Base-by-base conservation (phyloP, 768 basidiomycete genomes). In the Pholiota microspora region DNA sequence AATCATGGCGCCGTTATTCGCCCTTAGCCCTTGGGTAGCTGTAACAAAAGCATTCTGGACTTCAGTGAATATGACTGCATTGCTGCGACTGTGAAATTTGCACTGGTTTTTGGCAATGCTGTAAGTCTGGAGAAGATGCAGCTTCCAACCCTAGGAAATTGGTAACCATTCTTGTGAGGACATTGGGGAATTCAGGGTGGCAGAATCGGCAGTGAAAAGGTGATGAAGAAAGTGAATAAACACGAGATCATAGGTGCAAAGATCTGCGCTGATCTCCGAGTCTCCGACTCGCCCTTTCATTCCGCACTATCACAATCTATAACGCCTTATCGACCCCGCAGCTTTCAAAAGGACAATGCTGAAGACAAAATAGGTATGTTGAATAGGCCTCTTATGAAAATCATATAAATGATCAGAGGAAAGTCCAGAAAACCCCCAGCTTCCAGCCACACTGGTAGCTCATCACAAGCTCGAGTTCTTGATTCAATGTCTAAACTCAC, bases 321-420 rank as follows among this genome's bases (percentile, higher is more conserved):
- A 23, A 40, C 38, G 8, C 52, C 44, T 46, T 53, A 53, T 53
- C 52, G 29, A n/a, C 44, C 27, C 34, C 24, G 24, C 45, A 32
- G 28, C 44, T 32, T 28, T 29, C 52, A 38, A 9, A 46, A 53
- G 24, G 16, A 36, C 31, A 46, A 25, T 23, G 18, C 21, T 21
- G 4, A 29, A 13, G 42, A 31, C 51, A 28, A 24, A 42, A 51
- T 51, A 51, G 51, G 40, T 31, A 50, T 21, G 35, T 4, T 42
- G 3, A 18, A 42, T 15, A 13, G 13, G n/a, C 7, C 2, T 42
- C 8, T 3, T 18, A 23, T 23, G 8, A 21, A 16, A 18, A 21
- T 7, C 16, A 42, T 42, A 7, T 42, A 50, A 23, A 18, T n/a
- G 25, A n/a, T n/a, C n/a, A n/a, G n/a, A 51, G 3, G 29, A 51